Percentiles rank a stretch among this genome's conserved stretches.
Evolutionary conservation across 345 rosid genomes (phyloP).

Genomic region (Aurinia saxatilis): DNA sequence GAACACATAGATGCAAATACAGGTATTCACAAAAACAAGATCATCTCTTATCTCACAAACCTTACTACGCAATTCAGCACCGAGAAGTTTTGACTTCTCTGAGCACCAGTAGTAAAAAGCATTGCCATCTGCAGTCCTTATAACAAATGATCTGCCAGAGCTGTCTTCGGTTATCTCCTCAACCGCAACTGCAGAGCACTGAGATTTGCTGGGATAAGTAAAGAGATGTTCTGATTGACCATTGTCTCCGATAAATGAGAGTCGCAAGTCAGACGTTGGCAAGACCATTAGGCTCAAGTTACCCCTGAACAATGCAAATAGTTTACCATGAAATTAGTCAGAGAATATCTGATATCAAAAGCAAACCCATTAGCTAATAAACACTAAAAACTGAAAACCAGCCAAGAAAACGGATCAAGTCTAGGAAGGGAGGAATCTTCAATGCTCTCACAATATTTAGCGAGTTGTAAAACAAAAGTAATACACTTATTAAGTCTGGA

Average conservation of each 20-base stretch:
- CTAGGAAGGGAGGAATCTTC: background rate
- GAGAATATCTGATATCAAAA: background rate
- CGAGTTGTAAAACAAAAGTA: background rate
- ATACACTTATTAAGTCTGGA: background rate
- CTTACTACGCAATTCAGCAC: conserved; percentile 78
- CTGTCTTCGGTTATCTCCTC: conserved; percentile 61
- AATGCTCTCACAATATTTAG: background rate
- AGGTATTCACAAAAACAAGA: background rate
- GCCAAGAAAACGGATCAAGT: background rate
- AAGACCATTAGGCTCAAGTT: conserved; percentile 63
- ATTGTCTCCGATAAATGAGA: conserved; percentile 77
- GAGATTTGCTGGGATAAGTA: conserved; percentile 45
- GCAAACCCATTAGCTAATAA: background rate
- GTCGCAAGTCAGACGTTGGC: conserved; percentile 83
- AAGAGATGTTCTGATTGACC: conserved; percentile 63
- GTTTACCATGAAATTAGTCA: background rate
- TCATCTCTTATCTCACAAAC: conserved; percentile 31
- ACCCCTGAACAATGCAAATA: conserved; percentile 52
- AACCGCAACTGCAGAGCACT: conserved; percentile 42
- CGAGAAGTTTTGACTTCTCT: conserved; percentile 83
- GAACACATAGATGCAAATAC: background rate
- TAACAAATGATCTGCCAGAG: conserved; percentile 79
- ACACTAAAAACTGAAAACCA: conserved; percentile 10
- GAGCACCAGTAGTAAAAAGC: conserved; percentile 85
- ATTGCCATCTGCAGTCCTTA: conserved; percentile 49